Conservation (phyloP, 2,329 filamentous ascomycete species). For the Botrytis hyacinthi region DNA sequence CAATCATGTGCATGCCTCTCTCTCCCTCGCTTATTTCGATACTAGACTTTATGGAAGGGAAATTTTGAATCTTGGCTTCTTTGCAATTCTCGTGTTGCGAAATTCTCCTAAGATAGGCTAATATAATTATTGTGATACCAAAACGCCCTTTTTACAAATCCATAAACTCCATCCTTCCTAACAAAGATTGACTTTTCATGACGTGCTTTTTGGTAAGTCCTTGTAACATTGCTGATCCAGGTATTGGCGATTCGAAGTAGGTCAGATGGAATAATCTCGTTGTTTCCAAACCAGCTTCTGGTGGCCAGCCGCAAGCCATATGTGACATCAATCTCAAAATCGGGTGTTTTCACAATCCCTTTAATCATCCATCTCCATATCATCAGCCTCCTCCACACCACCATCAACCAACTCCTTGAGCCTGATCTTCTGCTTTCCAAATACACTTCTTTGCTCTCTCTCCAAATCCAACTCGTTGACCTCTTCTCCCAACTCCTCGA, state of each 20-base stretch:
- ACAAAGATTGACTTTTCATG: conserved; percentile 13
- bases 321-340: conserved; percentile 6
- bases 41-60: background rate
- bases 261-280: background rate
- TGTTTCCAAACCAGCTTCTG: conserved; percentile 7
- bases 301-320: background rate
- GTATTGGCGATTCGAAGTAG: background rate
- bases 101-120: background rate
- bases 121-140: conserved; percentile 20
- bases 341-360: conserved; percentile 24
- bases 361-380: conserved; percentile 47
- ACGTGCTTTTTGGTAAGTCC: background rate
- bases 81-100: background rate
- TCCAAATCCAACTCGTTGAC: conserved; percentile 52
- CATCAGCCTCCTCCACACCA: conserved; percentile 46
- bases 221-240: background rate
- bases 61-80: background rate
- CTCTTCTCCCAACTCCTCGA: conserved; percentile 50
- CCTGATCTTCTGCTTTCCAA: conserved; percentile 44
- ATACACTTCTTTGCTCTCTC: conserved; percentile 39
- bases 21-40: background rate
- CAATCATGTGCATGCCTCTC: background rate
- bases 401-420: conserved; percentile 38
- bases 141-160: conserved; percentile 21
- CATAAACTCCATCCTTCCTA: conserved; percentile 19